Percentiles rank a stretch among this genome's conserved stretches.
Evolutionary conservation across 495 filamentous ascomycete species (phyloP).

Genomic region (Aspergillus avenaceus): DNA sequence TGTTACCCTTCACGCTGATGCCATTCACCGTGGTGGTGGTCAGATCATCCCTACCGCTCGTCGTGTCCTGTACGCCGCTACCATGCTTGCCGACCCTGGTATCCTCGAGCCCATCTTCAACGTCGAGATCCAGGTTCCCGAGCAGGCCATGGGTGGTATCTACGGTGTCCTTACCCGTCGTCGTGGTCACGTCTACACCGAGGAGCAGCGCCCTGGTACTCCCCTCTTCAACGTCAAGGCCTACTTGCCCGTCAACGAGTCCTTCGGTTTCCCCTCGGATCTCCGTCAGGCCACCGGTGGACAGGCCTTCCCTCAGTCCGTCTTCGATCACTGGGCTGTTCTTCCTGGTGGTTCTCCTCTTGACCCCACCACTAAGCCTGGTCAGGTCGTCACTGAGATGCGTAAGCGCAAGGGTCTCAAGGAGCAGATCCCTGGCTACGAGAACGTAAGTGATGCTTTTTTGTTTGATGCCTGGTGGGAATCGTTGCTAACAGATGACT

Average conservation of each 20-base stretch:
- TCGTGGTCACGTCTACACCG: conserved; percentile 97
- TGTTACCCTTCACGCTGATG: conserved; percentile 99
- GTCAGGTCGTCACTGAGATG: conserved; percentile 79
- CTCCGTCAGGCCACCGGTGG: conserved; percentile 89
- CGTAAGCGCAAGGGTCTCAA: conserved; percentile 99
- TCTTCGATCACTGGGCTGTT: conserved; percentile 98
- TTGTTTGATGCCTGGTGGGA: not conserved
- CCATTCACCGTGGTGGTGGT: conserved; percentile 98
- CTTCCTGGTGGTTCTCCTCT: conserved; percentile 92
- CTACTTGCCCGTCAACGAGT: conserved; percentile 99
- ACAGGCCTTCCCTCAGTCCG: conserved; percentile 97
- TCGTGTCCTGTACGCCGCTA: conserved; percentile 92
- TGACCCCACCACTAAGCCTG: conserved; percentile 80
- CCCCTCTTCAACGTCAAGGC: conserved; percentile 99
- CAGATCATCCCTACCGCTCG: conserved; percentile 97
- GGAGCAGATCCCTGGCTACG: conserved; percentile 80
- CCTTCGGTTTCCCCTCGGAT: conserved; percentile 98
- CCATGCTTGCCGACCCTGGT: conserved; percentile 84
- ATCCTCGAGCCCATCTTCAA: conserved; percentile 97
- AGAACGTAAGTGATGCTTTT: conserved; percentile 75
- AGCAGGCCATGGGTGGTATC: conserved; percentile 99
- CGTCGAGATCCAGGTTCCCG: conserved; percentile 98
- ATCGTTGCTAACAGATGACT: conserved; percentile 49
- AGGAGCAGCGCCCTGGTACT: conserved; percentile 97
- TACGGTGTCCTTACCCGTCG: conserved; percentile 98